Evolutionary conservation across 2,329 filamentous ascomycete genomes (phyloP).

Genomic region (Chaetomiaceae sp.): DNA sequence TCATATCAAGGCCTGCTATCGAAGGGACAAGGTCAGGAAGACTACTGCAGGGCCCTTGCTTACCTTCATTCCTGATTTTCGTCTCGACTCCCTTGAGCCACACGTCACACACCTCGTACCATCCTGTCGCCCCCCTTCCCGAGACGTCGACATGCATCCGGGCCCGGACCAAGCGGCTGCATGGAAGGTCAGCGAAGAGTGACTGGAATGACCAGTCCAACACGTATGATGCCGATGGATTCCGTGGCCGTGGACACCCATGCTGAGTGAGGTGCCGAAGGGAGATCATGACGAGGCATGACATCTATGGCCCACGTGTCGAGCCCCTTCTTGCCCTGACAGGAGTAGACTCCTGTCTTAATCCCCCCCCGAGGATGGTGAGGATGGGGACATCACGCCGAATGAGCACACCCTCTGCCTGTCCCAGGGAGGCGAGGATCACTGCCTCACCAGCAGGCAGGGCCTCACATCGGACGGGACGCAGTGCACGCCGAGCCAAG

Average conservation of each 20-base stretch:
- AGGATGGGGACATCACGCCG: too few species aligned
- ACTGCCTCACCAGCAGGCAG: not conserved
- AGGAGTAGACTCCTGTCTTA: not conserved
- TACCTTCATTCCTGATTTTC: not conserved
- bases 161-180: slow-evolving; percentile 1
- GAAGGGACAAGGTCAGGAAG: too few species aligned
- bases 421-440: not conserved
- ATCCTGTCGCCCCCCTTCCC: not conserved
- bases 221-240: not conserved
- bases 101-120: not conserved
- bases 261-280: not conserved
- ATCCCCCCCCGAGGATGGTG: too few species aligned
- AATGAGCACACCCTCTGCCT: not conserved
- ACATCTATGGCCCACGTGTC: not conserved
- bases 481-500: not conserved
- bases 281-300: not conserved
- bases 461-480: not conserved
- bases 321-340: not conserved
- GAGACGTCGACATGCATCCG: slow-evolving; percentile 9
- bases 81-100: not conserved
- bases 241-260: not conserved
- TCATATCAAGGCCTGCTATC: too few species aligned
- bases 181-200: slow-evolving; percentile 7
- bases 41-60: not conserved
- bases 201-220: not conserved